Evolutionary conservation across 306 rosid species (phyloP).

Genomic region (Luffa acutangula): DNA sequence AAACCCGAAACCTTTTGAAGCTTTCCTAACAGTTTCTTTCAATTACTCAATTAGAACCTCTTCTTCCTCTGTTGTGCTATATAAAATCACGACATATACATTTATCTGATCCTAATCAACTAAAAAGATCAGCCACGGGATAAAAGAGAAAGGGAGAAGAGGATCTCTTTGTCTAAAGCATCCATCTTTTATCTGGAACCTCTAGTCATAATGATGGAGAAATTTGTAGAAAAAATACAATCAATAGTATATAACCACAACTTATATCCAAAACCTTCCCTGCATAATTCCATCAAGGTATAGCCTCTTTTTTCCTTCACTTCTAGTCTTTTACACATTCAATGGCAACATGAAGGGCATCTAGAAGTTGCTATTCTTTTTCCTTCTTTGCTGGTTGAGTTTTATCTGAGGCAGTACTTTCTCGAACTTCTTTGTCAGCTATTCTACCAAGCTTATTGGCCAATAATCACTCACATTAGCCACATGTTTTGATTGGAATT

Average conservation of each 20-base stretch:
- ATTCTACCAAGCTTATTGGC: not conserved
- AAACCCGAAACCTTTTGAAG: not conserved
- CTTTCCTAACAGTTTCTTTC: not conserved
- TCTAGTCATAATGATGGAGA: not conserved
- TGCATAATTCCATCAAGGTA: not conserved
- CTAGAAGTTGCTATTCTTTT: not conserved
- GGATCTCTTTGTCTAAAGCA: not conserved
- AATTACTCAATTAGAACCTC: not conserved
- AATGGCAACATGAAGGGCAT: not conserved
- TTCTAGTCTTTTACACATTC: not conserved
- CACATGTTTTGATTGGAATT: not conserved
- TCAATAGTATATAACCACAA: not conserved
- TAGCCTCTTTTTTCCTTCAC: not conserved
- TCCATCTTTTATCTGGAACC: not conserved
- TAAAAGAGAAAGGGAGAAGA: not conserved
- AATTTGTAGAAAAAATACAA: not conserved
- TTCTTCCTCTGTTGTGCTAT: not conserved
- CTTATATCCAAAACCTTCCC: not conserved
- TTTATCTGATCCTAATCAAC: not conserved
- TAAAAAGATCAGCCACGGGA: not conserved
- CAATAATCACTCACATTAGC: not conserved
- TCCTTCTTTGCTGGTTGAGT: not conserved
- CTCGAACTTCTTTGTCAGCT: not conserved
- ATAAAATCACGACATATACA: not conserved
- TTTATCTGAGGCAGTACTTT: not conserved